phyloP scores from a whole-genome alignment of 208 protist species.

The Acanthamoeba sp. region DNA sequence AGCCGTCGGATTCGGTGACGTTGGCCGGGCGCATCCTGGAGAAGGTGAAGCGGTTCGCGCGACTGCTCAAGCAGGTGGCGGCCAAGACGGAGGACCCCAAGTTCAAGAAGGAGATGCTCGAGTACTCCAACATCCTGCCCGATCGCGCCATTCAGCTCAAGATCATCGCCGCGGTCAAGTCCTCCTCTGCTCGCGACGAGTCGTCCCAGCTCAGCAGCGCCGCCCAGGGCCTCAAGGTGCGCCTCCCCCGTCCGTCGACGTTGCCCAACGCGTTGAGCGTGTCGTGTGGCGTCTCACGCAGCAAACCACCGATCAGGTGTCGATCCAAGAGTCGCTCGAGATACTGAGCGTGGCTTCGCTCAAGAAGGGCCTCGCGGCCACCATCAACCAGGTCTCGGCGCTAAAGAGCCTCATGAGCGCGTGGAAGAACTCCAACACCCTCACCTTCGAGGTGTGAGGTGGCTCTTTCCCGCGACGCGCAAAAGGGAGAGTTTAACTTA shows the following conservation, averaged over 20 bases:
- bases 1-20: not conserved
- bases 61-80: slow-evolving; percentile 36
- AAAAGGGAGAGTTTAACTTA: not conserved
- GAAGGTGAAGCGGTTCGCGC: slow-evolving; percentile 52
- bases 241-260: not conserved
- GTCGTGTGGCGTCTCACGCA: too few species aligned
- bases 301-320: not conserved
- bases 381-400: slow-evolving; percentile 59
- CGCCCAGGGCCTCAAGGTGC: slow-evolving; percentile 14
- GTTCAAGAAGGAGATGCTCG: slow-evolving; percentile 42
- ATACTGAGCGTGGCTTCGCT: slow-evolving; percentile 29
- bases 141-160: slow-evolving; percentile 50
- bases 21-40: slow-evolving; percentile 37
- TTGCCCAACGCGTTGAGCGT: not conserved
- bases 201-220: slow-evolving; percentile 25
- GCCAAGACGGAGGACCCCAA: slow-evolving; percentile 43
- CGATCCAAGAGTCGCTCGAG: slow-evolving; percentile 41
- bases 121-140: slow-evolving; percentile 54
- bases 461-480: too few species aligned
- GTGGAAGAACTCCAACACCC: slow-evolving; percentile 28
- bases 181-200: not conserved
- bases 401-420: slow-evolving; percentile 53
- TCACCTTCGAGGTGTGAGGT: not conserved
- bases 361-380: slow-evolving; percentile 52
- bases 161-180: slow-evolving; percentile 52